Evolutionary conservation across 2,329 filamentous ascomycete species (phyloP), one percentile per base, ranked within the genome.

Genomic region (Eutypa lata): DNA sequence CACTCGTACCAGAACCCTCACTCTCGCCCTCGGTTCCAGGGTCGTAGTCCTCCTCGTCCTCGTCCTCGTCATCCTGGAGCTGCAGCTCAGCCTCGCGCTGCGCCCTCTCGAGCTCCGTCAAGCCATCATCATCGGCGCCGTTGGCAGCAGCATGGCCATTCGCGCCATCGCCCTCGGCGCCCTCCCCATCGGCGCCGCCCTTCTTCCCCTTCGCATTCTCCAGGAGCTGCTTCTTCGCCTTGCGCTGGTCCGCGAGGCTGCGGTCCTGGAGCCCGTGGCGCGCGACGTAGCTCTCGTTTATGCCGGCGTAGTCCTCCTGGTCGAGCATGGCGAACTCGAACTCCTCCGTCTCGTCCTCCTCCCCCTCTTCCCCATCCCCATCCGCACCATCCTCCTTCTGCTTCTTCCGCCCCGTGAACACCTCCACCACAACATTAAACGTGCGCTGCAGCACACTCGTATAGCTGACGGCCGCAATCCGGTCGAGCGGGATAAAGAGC

Each of bases 261-360:
- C 82, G 75, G 62, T 89, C 84, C 56, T 87, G 82, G 24, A 89
- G 73, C 0, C 79, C 75, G 58, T 88, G 80, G 10, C 76, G 76
- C 61, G 79, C 78, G 46, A 88, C 76, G 61, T 86, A 89, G n/a
- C 64, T 66, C 57, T 81, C 77, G 60, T 87, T 83, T 55, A 89
- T 88, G 21, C 78, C 81, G 4, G 71, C 73, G 55, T 86, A 88
- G 63, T 89, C 84, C 57, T 84, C 82, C 68, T 89, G 85, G 60
- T 89, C 86, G 18, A 89, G 67, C 86, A 88, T 88, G 37, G 76
- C 76, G 57, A 88, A 88, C 64, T 88, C 85, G 21, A 87, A 70
- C 62, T 88, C 85, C 56, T 86, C 80, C 1, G 75, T 81, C 13
- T 66, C 68, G 38, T 78, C 77, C 16, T 71, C 74, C 11, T 74